phyloP scores from a whole-genome alignment of 2,329 filamentous ascomycete genomes.

The Aspergillus ruber region DNA sequence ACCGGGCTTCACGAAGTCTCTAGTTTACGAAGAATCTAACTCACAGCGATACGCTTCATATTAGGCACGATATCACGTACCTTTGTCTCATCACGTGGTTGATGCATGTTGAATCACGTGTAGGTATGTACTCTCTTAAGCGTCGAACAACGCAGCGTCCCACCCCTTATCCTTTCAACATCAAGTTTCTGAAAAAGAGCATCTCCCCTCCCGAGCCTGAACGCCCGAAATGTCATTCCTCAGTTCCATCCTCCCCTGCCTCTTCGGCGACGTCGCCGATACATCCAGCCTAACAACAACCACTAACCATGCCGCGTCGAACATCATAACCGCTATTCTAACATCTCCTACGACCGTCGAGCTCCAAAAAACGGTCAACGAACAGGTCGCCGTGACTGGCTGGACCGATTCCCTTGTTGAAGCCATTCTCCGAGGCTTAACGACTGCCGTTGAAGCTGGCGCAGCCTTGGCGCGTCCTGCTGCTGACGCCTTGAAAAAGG shows the following conservation, averaged over 20 bases:
- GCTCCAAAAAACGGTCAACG: conserved; percentile 6
- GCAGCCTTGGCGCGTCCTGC: conserved; percentile 10
- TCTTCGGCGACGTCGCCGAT: background rate
- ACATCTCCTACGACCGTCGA: background rate
- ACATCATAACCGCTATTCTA: conserved; percentile 7
- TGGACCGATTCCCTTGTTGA: conserved; percentile 11
- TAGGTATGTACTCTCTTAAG: no score
- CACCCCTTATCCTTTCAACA: no score
- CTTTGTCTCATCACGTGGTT: no score
- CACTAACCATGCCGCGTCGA: conserved; percentile 1
- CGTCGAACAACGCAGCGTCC: no score
- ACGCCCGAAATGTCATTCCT: background rate
- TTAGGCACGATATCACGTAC: no score
- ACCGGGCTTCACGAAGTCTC: no score
- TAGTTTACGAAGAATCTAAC: no score
- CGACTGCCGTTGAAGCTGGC: conserved; percentile 8
- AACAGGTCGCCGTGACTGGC: conserved; percentile 5
- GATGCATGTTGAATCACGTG: no score
- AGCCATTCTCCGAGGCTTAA: conserved; percentile 9
- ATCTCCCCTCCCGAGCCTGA: background rate
- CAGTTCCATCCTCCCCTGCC: conserved; percentile 1
- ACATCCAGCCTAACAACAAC: background rate
- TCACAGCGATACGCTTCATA: no score
- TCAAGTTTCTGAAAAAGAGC: background rate
- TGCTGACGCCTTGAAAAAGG: conserved; percentile 9